Evolutionary conservation across 768 basidiomycete species (phyloP).

Genomic region (Cubamyces sp.): DNA sequence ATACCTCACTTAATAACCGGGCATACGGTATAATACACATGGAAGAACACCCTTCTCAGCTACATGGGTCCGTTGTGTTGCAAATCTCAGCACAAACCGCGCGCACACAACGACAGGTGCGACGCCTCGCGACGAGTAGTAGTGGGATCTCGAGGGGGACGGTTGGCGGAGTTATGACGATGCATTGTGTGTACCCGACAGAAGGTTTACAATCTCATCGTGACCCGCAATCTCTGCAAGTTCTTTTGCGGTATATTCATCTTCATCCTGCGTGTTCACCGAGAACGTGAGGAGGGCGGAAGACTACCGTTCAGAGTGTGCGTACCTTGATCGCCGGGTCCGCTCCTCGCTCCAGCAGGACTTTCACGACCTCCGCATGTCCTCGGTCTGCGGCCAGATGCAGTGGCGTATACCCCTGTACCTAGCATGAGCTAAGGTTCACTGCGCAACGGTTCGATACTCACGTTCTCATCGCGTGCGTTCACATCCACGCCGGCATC

Average conservation of each 20-base stretch:
- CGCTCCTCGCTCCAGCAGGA: conserved; percentile 68
- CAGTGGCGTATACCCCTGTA: conserved; percentile 84
- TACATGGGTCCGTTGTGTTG: too few relatives aligned
- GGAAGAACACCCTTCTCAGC: not conserved
- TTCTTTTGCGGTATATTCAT: conserved; percentile 62
- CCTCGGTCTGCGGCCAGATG: conserved; percentile 90
- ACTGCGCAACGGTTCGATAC: conserved; percentile 28
- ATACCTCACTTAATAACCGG: conserved; percentile 1
- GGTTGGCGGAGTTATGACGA: conserved; percentile 1
- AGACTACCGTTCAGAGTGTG: not conserved
- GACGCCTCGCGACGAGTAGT: not conserved
- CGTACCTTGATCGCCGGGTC: conserved; percentile 65
- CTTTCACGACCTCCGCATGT: conserved; percentile 53
- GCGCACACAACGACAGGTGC: too few relatives aligned
- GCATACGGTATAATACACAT: not conserved
- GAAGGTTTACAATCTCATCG: conserved; percentile 51
- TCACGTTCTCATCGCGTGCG: conserved; percentile 72
- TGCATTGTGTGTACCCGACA: conserved; percentile 26
- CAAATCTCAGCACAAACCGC: too few relatives aligned
- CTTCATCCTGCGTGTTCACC: conserved; percentile 56
- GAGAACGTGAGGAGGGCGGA: not conserved
- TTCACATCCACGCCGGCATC: conserved; percentile 56
- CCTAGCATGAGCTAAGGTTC: conserved; percentile 8
- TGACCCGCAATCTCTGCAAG: conserved; percentile 64
- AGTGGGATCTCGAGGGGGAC: not conserved